These are phyloP conservation scores for Camellia granthamiana DNA, from an alignment of 148 eudicot species.

Conservation along the genomic window DNA sequence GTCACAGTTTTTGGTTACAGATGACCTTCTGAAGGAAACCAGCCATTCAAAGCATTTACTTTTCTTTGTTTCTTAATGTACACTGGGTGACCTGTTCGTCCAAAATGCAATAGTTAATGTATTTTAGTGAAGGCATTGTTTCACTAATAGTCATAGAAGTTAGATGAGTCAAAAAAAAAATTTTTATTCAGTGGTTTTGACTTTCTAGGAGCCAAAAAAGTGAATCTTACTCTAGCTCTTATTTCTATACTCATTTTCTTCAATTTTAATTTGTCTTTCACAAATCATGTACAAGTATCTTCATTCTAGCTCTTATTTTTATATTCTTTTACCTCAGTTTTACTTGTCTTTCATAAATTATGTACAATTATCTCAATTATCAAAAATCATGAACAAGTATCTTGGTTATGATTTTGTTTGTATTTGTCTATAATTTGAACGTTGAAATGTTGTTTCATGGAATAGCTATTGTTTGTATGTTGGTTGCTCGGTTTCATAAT, in stretches of 20 bases:
- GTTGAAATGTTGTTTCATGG: not conserved
- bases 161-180: not conserved
- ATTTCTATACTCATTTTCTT: not conserved
- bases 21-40: conserved; percentile 1
- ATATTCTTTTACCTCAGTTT: not conserved
- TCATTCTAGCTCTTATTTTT: not conserved
- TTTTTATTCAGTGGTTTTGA: not conserved
- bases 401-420: not conserved
- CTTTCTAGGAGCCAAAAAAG: not conserved
- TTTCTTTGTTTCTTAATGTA: not conserved
- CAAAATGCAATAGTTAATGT: not conserved
- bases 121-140: conserved; percentile 7
- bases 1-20: not conserved
- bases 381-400: not conserved
- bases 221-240: conserved; percentile 1
- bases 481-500: not conserved
- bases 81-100: not conserved
- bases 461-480: not conserved
- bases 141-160: not conserved
- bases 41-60: not conserved
- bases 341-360: not conserved
- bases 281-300: not conserved
- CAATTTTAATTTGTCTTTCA: not conserved
- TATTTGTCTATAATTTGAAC: conserved; percentile 1
- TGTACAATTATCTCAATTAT: not conserved